These are phyloP conservation scores for Fraxinus platypoda DNA, from an alignment of 305 asterid genomes.

Conservation along the genomic window DNA sequence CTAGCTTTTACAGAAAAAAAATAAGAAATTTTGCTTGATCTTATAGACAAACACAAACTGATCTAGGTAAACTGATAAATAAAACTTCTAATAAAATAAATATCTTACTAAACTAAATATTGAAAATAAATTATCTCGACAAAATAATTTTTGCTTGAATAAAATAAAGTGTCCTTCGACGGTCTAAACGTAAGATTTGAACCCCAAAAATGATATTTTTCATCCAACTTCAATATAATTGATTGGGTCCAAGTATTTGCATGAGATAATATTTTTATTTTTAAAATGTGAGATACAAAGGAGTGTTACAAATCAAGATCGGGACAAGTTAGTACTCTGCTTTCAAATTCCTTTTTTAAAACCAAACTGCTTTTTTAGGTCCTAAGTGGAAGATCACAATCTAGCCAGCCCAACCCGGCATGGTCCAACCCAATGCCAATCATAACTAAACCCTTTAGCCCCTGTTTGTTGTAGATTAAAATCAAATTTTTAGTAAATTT, in stretches of 20 bases:
- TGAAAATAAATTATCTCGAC: neutral
- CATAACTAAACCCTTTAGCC: conserved; percentile 19
- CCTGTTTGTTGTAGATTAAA: no score
- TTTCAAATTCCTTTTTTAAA: neutral
- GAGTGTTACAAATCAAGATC: neutral
- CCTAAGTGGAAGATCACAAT: conserved; percentile 25
- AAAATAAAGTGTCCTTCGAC: neutral
- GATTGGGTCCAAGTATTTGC: neutral
- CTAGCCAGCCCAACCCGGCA: conserved; percentile 33
- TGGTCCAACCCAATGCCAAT: conserved; percentile 43
- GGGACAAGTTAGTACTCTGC: neutral
- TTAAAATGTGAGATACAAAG: neutral
- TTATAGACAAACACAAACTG: neutral
- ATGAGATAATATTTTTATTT: neutral
- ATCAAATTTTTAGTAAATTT: no score
- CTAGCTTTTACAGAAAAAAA: neutral
- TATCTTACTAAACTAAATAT: neutral
- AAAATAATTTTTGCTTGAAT: neutral
- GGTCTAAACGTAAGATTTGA: neutral
- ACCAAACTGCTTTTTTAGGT: neutral
- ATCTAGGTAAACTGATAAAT: neutral
- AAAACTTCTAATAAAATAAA: neutral
- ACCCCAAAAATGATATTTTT: neutral
- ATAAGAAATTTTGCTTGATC: neutral
- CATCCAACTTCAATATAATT: neutral